Conservation (phyloP, 441 rosid species). For the Corymbia calophylla region DNA sequence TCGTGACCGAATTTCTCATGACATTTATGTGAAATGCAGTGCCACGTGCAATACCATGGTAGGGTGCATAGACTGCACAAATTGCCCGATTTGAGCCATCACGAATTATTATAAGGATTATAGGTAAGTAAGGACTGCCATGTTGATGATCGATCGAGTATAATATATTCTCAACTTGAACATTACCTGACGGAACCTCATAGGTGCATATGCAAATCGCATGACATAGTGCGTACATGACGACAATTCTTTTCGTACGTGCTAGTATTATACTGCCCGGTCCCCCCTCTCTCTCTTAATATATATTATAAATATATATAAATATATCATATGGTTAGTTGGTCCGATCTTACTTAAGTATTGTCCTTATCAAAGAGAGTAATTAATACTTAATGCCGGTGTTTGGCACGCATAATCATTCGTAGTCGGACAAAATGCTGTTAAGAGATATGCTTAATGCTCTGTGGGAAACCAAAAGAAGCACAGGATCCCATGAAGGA, state of each 20-base stretch:
- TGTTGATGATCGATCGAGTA: rapidly evolving
- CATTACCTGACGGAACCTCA: neutral
- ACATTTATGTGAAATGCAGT: neutral
- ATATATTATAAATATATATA: too few species aligned
- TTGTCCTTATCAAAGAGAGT: neutral
- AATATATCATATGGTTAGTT: neutral
- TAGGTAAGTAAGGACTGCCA: rapidly evolving
- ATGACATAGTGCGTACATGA: too few species aligned
- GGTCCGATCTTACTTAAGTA: neutral
- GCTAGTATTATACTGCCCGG: neutral
- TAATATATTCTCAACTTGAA: too few species aligned
- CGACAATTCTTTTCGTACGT: neutral
- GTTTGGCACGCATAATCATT: neutral
- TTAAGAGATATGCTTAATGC: neutral
- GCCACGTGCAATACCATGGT: too few species aligned
- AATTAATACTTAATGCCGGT: neutral
- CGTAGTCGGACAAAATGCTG: neutral
- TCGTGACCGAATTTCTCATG: neutral
- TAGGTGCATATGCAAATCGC: neutral
- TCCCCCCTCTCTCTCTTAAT: neutral
- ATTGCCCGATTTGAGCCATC: neutral
- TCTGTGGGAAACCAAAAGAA: neutral
- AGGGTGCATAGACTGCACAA: rapidly evolving
- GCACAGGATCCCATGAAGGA: neutral
- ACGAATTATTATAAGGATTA: rapidly evolving